A percentile compares a stretch with the other conserved stretches of the same genome.
These are phyloP conservation scores for Cladosporium sp. DNA, from an alignment of 2,329 filamentous ascomycete species.

Conservation along the genomic window DNA sequence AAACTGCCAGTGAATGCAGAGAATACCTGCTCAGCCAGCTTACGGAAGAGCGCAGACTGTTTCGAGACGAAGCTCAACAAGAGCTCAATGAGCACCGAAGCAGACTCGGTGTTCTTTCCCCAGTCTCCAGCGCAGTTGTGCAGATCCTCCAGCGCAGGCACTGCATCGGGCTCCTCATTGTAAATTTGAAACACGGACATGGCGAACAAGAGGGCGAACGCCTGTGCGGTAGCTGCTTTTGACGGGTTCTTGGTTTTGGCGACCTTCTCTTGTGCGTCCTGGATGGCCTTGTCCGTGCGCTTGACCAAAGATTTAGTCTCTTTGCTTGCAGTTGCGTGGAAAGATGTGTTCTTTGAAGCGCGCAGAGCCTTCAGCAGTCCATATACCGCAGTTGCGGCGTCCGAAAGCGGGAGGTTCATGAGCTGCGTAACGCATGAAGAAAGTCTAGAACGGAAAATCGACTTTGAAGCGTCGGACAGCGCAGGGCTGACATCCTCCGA, in stretches of 20 bases:
- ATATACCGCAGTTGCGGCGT: conserved; percentile 16
- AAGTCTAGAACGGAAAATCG: conserved; percentile 51
- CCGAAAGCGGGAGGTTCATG: conserved; percentile 30
- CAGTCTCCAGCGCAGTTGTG: conserved; percentile 64
- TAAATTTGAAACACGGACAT: conserved; percentile 84
- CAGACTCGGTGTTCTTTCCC: conserved; percentile 42
- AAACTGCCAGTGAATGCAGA: conserved; percentile 72
- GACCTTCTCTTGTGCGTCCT: conserved; percentile 18
- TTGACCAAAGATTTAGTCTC: conserved; percentile 16
- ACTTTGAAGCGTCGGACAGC: conserved; percentile 44
- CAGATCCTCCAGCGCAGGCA: conserved; percentile 78
- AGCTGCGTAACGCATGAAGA: conserved; percentile 52
- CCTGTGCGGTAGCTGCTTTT: conserved; percentile 38
- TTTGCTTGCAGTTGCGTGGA: conserved; percentile 15
- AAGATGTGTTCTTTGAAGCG: conserved; percentile 6
- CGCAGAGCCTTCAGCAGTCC: conserved; percentile 18
- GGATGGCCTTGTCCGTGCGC: conserved; percentile 19
- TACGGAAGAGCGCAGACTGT: conserved; percentile 76
- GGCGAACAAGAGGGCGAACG: conserved; percentile 75
- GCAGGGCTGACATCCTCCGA: conserved; percentile 26
- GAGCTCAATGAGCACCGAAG: conserved; percentile 78
- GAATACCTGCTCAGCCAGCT: conserved; percentile 85
- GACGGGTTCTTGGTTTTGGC: conserved; percentile 8
- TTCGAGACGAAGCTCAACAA: conserved; percentile 85
- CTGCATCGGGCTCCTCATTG: conserved; percentile 79